Conservation (phyloP, 2,329 filamentous ascomycete species). For the Polytolypa hystricis region DNA sequence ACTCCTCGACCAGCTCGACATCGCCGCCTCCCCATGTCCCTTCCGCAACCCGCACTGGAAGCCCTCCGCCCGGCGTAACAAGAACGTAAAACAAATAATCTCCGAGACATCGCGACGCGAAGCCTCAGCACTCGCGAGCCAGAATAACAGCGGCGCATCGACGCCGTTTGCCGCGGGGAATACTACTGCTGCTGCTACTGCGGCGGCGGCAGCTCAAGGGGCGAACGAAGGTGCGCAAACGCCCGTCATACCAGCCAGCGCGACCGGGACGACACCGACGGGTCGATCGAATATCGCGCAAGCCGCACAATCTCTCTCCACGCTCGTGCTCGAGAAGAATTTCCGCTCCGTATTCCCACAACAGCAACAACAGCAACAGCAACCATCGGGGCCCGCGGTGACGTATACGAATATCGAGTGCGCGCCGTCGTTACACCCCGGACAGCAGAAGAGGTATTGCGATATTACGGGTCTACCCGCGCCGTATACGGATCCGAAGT, state of each 20-base stretch:
- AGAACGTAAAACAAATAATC: slow-evolving; percentile 95
- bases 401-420: slow-evolving; percentile 97
- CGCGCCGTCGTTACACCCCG: slow-evolving; percentile 69
- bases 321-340: slow-evolving; percentile 79
- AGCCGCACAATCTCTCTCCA: slow-evolving; percentile 74
- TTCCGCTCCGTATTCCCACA: slow-evolving; percentile 30
- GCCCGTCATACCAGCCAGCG: slow-evolving; percentile 39
- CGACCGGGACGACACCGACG: slow-evolving; percentile 40
- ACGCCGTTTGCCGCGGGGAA: slow-evolving; percentile 45
- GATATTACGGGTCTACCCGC: slow-evolving; percentile 90
- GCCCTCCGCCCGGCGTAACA: slow-evolving; percentile 90
- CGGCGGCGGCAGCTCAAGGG: slow-evolving; percentile 8
- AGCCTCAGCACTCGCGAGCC: slow-evolving; percentile 74
- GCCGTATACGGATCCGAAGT: slow-evolving; percentile 90
- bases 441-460: slow-evolving; percentile 80
- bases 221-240: slow-evolving; percentile 16
- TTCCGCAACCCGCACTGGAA: slow-evolving; percentile 90
- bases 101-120: slow-evolving; percentile 81
- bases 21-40: slow-evolving; percentile 71
- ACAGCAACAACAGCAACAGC: slow-evolving; percentile 26
- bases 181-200: slow-evolving; percentile 30
- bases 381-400: slow-evolving; percentile 53
- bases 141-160: slow-evolving; percentile 67
- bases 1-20: slow-evolving; percentile 84
- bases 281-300: slow-evolving; percentile 65